These are phyloP conservation scores for Penicillium goetzii DNA, from an alignment of 495 filamentous ascomycete genomes.

Conservation along the genomic window DNA sequence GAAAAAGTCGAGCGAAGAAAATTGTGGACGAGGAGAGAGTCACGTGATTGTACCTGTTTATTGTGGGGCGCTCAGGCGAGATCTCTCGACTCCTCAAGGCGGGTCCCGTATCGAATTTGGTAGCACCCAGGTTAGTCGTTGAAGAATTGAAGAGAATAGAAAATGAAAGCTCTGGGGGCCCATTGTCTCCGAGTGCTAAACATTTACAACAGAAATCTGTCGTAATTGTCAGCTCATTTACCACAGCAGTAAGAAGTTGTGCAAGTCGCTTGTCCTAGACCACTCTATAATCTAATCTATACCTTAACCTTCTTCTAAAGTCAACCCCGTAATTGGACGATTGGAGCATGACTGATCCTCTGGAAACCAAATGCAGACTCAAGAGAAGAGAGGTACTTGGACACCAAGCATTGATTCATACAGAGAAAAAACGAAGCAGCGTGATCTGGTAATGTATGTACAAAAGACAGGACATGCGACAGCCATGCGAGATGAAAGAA, in stretches of 20 bases:
- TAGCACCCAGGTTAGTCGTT: too few relatives aligned
- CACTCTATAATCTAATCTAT: neutral
- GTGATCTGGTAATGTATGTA: conserved; percentile 15
- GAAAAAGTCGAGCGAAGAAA: conserved; percentile 23
- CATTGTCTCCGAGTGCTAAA: too few relatives aligned
- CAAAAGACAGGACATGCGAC: conserved; percentile 15
- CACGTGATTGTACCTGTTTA: conserved; percentile 12
- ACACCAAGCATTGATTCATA: conserved; percentile 3
- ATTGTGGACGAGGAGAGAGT: neutral
- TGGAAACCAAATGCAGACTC: neutral
- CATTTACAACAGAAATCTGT: too few relatives aligned
- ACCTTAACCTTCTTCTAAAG: too few relatives aligned
- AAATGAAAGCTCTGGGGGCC: too few relatives aligned
- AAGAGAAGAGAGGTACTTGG: conserved; percentile 6
- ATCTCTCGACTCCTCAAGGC: neutral
- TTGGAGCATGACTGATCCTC: neutral
- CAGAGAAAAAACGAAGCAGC: neutral
- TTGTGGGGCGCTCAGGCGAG: conserved; percentile 5
- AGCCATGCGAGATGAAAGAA: conserved; percentile 16
- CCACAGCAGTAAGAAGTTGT: too few relatives aligned
- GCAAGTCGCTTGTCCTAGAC: too few relatives aligned
- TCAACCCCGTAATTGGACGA: neutral
- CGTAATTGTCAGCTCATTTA: too few relatives aligned
- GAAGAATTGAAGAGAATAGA: too few relatives aligned
- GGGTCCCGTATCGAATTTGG: neutral